Conservation (phyloP, 2,329 filamentous ascomycete genomes). For the Chaetomiaceae sp. region DNA sequence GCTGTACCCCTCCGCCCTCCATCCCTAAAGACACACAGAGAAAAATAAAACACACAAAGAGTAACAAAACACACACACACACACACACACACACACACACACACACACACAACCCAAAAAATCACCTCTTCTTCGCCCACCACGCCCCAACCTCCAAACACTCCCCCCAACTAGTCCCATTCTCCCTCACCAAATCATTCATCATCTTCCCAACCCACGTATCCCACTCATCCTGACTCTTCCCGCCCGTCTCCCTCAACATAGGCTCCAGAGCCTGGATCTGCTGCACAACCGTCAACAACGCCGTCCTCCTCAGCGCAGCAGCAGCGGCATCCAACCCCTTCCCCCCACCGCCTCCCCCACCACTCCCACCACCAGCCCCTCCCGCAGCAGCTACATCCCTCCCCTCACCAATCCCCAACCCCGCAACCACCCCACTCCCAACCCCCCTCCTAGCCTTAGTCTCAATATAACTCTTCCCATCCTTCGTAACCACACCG, state of each 20-base stretch:
- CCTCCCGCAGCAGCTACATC: constrained; percentile 20
- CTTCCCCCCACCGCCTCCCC: constrained; percentile 34
- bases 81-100: no score
- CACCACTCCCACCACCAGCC: constrained; percentile 27
- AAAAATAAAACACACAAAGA: constrained; percentile 6
- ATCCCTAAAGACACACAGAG: background rate
- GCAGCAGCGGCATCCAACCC: constrained; percentile 62
- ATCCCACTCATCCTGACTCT: constrained; percentile 90
- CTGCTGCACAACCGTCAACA: constrained; percentile 74
- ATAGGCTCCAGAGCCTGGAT: constrained; percentile 82
- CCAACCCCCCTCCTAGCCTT: constrained; percentile 41
- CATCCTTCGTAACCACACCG: constrained; percentile 56
- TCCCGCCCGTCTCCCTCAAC: constrained; percentile 74
- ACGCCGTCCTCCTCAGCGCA: constrained; percentile 71
- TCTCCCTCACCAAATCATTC: constrained; percentile 72
- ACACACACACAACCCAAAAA: background rate
- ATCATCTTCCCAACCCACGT: constrained; percentile 85
- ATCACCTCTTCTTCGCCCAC: constrained; percentile 68
- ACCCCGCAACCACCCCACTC: constrained; percentile 5
- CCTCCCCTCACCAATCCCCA: no score
- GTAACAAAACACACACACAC: no score
- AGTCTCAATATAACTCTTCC: constrained; percentile 55
- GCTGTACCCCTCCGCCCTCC: no score
- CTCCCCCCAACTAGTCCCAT: constrained; percentile 75
- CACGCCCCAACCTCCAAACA: constrained; percentile 84